Evolutionary conservation across 768 basidiomycete genomes (phyloP), one percentile per base, ranked within the genome.

Genomic region (Pisolithus albus): DNA sequence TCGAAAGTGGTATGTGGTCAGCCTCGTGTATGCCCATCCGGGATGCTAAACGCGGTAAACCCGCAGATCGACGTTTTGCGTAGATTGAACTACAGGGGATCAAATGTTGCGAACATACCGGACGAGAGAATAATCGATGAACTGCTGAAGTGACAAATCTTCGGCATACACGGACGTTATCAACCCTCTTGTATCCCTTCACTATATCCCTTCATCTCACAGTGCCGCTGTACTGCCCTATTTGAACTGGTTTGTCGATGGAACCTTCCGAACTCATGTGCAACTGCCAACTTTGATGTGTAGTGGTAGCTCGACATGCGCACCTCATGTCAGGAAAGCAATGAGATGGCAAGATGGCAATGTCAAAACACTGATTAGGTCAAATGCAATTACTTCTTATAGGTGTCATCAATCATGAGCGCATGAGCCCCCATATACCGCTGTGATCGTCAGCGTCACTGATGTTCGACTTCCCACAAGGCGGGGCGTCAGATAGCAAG

Each of bases 51-150:
- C 34, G 34, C 37, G 15, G 32, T 49, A 21, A 37, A 24, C 19
- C 43, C 51, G 21, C 49, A 93, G 90, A 89, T 94, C 54, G 92
- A 92, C 62, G 87, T 85, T n/a, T 77, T 95, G 54, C 80, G 86
- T 57, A 76, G 89, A 61, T 64, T 94, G 64, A 94, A 95, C 66
- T 95, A 95, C 70, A 82, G 92, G 7, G 83, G 92, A 23, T 72
- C 80, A 16, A 93, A 92, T 63, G 82, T 86, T 43, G 75, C 83
- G 13, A 84, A 86, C 67, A 87, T 91, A 66, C 68, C 80, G 39
- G 89, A 92, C 61, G 91, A 93, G 62, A 79, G 83, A 64, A 75
- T 93, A 39, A 85, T 94, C 23, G 88, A 93, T 69, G 89, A 92
- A 70, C 74, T 93, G 56, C 72, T 94, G 70, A 88, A 86, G 62